These are phyloP conservation scores for Chytriomyces sp. DNA, from an alignment of 192 early-diverging fungal genomes.

Conservation along the genomic window DNA sequence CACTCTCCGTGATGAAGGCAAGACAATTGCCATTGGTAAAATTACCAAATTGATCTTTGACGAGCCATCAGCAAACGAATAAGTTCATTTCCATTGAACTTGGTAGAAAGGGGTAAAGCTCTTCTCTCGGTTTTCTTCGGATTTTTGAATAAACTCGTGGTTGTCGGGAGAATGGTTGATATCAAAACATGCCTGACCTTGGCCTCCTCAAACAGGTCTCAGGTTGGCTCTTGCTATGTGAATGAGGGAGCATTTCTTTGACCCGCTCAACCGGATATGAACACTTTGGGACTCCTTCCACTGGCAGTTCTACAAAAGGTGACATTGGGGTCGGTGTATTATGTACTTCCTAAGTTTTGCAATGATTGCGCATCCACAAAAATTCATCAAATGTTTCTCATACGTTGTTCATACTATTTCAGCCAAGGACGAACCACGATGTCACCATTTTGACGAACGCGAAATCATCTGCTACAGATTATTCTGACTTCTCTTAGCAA, in stretches of 20 bases:
- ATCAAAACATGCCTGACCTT: constrained; percentile 73
- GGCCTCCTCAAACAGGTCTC: constrained; percentile 69
- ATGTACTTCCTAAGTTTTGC: no score
- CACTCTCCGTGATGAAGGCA: constrained; percentile 96
- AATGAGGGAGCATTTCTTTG: background rate
- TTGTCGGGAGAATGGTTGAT: no score
- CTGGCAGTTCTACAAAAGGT: constrained; percentile 62
- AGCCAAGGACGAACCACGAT: no score
- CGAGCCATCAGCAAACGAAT: no score
- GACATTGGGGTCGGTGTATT: constrained; percentile 70
- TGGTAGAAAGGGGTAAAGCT: background rate
- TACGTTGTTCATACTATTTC: no score
- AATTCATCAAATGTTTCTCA: no score
- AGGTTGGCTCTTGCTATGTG: constrained; percentile 52
- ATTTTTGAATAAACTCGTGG: no score
- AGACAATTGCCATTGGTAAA: constrained; percentile 95
- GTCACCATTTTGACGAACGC: no score
- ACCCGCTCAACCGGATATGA: constrained; percentile 57
- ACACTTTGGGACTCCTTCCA: constrained; percentile 71
- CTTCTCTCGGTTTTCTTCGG: background rate
- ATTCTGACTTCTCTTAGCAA: no score
- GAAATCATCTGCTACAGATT: no score
- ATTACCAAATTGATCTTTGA: constrained; percentile 74
- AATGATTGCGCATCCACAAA: no score
- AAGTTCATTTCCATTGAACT: no score